These are phyloP conservation scores for Exophiala aquamarina DNA, from an alignment of 2,329 filamentous ascomycete species.

Conservation along the genomic window DNA sequence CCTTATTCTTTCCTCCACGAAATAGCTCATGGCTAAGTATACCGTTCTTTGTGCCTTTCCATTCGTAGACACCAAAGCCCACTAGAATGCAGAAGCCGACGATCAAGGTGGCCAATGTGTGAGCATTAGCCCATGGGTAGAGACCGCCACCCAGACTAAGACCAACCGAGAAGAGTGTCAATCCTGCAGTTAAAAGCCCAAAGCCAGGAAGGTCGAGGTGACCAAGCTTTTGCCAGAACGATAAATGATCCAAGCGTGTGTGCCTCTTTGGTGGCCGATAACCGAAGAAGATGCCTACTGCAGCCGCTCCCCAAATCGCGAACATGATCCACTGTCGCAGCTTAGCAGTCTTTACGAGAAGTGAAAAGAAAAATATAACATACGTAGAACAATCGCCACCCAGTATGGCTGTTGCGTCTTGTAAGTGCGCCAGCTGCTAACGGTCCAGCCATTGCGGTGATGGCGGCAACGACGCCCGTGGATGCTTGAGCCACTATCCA, in stretches of 20 bases:
- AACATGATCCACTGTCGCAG: constrained; percentile 14
- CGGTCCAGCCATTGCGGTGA: constrained; percentile 6
- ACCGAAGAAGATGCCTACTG: constrained; percentile 10
- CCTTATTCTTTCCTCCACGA: constrained; percentile 6
- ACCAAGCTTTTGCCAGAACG: constrained; percentile 10
- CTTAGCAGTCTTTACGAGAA: too few relatives aligned
- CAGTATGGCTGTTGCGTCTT: constrained; percentile 2
- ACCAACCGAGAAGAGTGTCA: constrained; percentile 13
- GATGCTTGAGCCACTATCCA: constrained; percentile 7
- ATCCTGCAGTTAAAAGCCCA: constrained; percentile 10
- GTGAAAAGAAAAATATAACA: background rate
- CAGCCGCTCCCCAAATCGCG: constrained; percentile 12
- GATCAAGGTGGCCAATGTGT: constrained; percentile 8
- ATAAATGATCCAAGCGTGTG: constrained; percentile 14
- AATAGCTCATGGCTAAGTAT: constrained; percentile 19
- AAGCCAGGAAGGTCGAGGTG: constrained; percentile 11
- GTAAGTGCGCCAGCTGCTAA: constrained; percentile 9
- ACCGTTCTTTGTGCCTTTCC: constrained; percentile 16
- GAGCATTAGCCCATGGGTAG: constrained; percentile 15
- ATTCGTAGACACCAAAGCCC: constrained; percentile 18
- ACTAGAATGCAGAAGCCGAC: constrained; percentile 12
- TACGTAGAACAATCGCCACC: constrained; percentile 17
- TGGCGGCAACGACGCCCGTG: constrained; percentile 4
- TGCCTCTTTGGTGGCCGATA: constrained; percentile 16
- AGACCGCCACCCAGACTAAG: constrained; percentile 15